Evolutionary conservation across 805 yeast species (phyloP), one percentile per base, ranked within the genome.

Genomic region (Saturnispora besseyi): DNA sequence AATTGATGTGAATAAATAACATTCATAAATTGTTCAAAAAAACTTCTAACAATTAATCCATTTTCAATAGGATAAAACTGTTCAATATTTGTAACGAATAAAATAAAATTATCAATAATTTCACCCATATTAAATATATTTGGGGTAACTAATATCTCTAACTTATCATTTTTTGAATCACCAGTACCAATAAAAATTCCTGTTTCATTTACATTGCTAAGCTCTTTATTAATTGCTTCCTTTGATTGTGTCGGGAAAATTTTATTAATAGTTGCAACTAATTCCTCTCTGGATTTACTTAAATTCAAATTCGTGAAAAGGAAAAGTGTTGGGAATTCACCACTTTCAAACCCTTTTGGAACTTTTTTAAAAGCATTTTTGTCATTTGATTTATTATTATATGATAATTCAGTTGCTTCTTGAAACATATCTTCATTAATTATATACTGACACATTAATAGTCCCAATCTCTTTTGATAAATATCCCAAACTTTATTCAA

Each of bases 41-140:
- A 83, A 7, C 58, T 58, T 11, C 21, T 34, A 31, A 49, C 22
- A 71, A 50, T 7, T 74, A 71, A n/a, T 63, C 60, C 15, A 56
- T 55, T 2, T 57, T 53, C 22, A 58, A 52, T 44, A 1, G 74
- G 73, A 10, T 76, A 62, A 4, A 74, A 59, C 2, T 72, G 57
- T 10, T 72, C 67, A 1, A 85, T 68, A 1, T 86, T 81, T 42
- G 85, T 81, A 26, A 80, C 70, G 59, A 87, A 87, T 11, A 80
- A 67, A 44, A 87, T 71, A 36, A 87, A 79, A 36, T 86, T 82
- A 51, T 85, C 96, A 45, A 87, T 65, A 13, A 89, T 75, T 5
- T 85, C 75, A 55, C 90, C 75, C 83, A 90, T 87, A 58, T 89
- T 87, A 65, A 84, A 81, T 13, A 88, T 75, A 59, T 80, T 81